Evolutionary conservation across 805 yeast genomes (phyloP).

Genomic region (Blastobotrys robertii): DNA sequence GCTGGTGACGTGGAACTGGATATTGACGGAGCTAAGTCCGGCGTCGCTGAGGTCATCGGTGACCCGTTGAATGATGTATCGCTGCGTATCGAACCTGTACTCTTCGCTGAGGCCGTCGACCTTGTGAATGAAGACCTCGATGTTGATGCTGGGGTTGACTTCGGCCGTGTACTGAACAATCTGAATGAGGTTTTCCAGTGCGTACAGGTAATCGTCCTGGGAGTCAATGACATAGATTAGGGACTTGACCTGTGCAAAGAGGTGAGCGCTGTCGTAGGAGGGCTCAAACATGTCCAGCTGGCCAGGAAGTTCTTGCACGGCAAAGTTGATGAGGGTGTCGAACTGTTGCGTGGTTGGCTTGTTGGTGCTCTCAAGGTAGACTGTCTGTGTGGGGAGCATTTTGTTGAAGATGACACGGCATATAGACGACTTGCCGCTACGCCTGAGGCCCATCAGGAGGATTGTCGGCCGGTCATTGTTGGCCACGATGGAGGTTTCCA

Average conservation of each 20-base stretch:
- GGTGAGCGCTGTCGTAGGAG: constrained; percentile 50
- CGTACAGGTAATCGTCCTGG: constrained; percentile 90
- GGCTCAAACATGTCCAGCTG: constrained; percentile 86
- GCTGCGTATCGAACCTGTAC: constrained; percentile 84
- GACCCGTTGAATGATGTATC: constrained; percentile 93
- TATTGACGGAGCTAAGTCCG: constrained; percentile 85
- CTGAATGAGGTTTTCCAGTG: constrained; percentile 78
- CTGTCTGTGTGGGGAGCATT: constrained; percentile 90
- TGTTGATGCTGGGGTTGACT: constrained; percentile 73
- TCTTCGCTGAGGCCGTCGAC: constrained; percentile 94
- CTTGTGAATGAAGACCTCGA: constrained; percentile 90
- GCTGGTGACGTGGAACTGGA: constrained; percentile 83
- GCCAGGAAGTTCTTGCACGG: constrained; percentile 92
- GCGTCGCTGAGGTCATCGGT: constrained; percentile 86
- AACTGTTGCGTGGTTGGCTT: constrained; percentile 81
- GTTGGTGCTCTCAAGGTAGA: constrained; percentile 82
- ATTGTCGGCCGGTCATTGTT: constrained; percentile 48
- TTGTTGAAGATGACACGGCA: constrained; percentile 93
- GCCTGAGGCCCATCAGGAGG: constrained; percentile 76
- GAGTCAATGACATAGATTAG: constrained; percentile 90
- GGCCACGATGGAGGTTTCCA: constrained; percentile 13
- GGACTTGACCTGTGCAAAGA: constrained; percentile 79
- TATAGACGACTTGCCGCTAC: constrained; percentile 83
- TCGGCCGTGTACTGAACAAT: constrained; percentile 81
- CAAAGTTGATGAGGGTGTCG: constrained; percentile 71